A percentile compares a stretch with the other conserved stretches of the same genome.
phyloP scores from a whole-genome alignment of 306 rosid species.

The Hippophae gyantsensis region DNA sequence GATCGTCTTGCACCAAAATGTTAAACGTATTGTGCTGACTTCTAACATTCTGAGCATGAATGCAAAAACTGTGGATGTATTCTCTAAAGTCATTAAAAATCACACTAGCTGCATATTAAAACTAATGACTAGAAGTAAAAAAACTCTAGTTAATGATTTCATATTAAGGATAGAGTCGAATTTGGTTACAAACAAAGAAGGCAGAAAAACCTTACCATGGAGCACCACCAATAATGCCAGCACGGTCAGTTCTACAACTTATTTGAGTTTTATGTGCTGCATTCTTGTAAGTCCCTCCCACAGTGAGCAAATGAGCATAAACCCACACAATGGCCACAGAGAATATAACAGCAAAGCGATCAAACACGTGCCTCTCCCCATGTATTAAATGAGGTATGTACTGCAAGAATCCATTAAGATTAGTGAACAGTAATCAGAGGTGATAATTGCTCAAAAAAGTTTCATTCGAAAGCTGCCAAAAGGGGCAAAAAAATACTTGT shows the following conservation, averaged over 20 bases:
- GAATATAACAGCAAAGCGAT: slow-evolving; percentile 79
- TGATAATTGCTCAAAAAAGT: neutral
- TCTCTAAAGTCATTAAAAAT: too few relatives aligned
- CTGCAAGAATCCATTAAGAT: slow-evolving; percentile 33
- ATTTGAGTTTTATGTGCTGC: slow-evolving; percentile 39
- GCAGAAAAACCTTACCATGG: slow-evolving; percentile 53
- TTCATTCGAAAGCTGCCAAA: neutral
- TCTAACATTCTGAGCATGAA: too few relatives aligned
- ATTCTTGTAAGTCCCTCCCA: slow-evolving; percentile 80
- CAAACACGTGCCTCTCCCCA: slow-evolving; percentile 43
- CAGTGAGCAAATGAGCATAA: slow-evolving; percentile 80
- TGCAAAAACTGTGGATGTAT: too few relatives aligned
- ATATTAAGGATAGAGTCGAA: neutral
- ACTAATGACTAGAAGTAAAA: too few relatives aligned
- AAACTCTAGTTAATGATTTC: too few relatives aligned
- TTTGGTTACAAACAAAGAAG: slow-evolving; percentile 7
- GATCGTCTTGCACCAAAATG: too few relatives aligned
- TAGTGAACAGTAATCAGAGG: neutral
- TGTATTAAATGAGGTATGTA: slow-evolving; percentile 67
- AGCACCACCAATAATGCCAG: slow-evolving; percentile 76
- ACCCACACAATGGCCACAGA: slow-evolving; percentile 76
- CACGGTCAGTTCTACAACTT: slow-evolving; percentile 87
- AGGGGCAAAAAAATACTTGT: slow-evolving; percentile 44
- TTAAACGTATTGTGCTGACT: too few relatives aligned
- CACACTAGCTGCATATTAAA: too few relatives aligned